phyloP scores from a whole-genome alignment of 2,329 filamentous ascomycete species.

The Ascochyta koolunga region DNA sequence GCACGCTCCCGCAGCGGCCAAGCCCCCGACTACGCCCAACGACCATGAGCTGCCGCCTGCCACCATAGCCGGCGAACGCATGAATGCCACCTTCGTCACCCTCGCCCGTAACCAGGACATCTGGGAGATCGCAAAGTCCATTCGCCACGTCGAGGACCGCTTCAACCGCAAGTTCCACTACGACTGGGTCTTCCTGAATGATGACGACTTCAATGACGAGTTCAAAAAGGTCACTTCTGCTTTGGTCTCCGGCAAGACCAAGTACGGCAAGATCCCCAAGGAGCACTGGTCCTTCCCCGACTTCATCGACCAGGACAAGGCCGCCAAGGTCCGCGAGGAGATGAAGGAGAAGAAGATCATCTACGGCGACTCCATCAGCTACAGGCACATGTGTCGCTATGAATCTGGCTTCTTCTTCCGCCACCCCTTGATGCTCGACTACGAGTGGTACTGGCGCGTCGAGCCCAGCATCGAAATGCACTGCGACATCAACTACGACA shows the following conservation, averaged over 20 bases:
- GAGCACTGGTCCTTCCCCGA: slow-evolving; percentile 98
- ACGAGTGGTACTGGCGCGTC: slow-evolving; percentile 99
- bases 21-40: slow-evolving; percentile 43
- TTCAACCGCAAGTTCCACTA: slow-evolving; percentile 98
- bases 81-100: slow-evolving; percentile 98
- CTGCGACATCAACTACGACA: slow-evolving; percentile 94
- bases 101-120: slow-evolving; percentile 91
- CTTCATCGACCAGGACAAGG: slow-evolving; percentile 95
- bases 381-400: slow-evolving; percentile 99
- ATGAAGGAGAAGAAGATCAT: slow-evolving; percentile 97
- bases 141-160: slow-evolving; percentile 94
- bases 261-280: slow-evolving; percentile 85
- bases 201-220: slow-evolving; percentile 87
- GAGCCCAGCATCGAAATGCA: slow-evolving; percentile 96
- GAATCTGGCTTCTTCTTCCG: slow-evolving; percentile 99
- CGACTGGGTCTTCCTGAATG: slow-evolving; percentile 99
- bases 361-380: slow-evolving; percentile 95
- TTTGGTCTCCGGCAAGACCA: slow-evolving; percentile 89
- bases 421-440: slow-evolving; percentile 90
- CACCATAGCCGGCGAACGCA: slow-evolving; percentile 70
- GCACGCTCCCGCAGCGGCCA: slow-evolving; percentile 12
- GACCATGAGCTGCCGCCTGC: slow-evolving; percentile 44
- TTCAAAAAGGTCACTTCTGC: slow-evolving; percentile 92
- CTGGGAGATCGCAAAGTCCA: slow-evolving; percentile 96
- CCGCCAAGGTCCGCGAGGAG: slow-evolving; percentile 85